Evolutionary conservation across 2,329 filamentous ascomycete species (phyloP).

Genomic region (Stachybotrys elegans): DNA sequence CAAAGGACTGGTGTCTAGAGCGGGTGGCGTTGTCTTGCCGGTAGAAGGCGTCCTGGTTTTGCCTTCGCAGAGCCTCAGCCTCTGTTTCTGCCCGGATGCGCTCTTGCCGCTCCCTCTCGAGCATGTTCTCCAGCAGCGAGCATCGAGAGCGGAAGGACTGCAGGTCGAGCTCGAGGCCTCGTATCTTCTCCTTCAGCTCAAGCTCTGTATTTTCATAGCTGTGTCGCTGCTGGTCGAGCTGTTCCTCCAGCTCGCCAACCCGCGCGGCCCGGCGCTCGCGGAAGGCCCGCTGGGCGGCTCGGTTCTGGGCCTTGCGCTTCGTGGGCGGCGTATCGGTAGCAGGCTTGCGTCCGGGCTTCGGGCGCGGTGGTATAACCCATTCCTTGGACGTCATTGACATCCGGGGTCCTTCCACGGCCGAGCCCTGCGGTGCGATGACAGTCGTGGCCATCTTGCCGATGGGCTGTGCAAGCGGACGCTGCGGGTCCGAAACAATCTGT

Average conservation of each 20-base stretch:
- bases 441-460: constrained; percentile 44
- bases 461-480: constrained; percentile 22
- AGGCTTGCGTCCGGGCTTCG: constrained; percentile 89
- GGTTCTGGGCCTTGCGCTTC: constrained; percentile 91
- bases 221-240: constrained; percentile 57
- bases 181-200: constrained; percentile 53
- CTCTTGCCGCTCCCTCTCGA: constrained; percentile 52
- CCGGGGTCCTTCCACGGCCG: constrained; percentile 37
- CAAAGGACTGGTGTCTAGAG: constrained; percentile 18
- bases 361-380: constrained; percentile 80
- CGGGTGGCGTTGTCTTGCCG: constrained; percentile 19
- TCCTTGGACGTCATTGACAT: constrained; percentile 70
- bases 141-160: constrained; percentile 61
- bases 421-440: constrained; percentile 37
- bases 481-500: constrained; percentile 9
- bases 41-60: constrained; percentile 21
- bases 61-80: constrained; percentile 27
- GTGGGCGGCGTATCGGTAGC: constrained; percentile 89
- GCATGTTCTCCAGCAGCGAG: constrained; percentile 56
- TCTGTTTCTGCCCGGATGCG: constrained; percentile 38
- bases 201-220: constrained; percentile 52
- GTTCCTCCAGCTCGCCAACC: constrained; percentile 69
- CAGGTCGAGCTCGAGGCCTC: constrained; percentile 58
- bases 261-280: constrained; percentile 80
- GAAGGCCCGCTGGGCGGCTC: constrained; percentile 86